Conservation (phyloP, 176 grass and related monocot species). For the Saccharum officinarum region DNA sequence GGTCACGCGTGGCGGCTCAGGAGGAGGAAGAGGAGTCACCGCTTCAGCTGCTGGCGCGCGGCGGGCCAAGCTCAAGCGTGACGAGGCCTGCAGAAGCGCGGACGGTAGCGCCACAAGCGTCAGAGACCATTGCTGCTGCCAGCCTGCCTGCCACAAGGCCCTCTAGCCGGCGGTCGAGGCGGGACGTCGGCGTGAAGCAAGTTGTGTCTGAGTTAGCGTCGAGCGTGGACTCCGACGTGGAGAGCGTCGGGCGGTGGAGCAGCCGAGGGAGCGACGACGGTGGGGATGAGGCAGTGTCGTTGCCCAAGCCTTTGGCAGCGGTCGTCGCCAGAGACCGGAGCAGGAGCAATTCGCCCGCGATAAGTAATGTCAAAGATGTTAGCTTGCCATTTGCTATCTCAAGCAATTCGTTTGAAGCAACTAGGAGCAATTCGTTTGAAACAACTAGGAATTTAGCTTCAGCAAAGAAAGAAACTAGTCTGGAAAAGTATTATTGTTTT, state of each 20-base stretch:
- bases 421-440: too few relatives aligned
- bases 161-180: slow-evolving; percentile 44
- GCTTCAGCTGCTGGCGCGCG: slow-evolving; percentile 31
- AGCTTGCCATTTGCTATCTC: neutral
- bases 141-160: neutral
- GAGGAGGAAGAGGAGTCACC: slow-evolving; percentile 12
- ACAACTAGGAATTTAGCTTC: neutral
- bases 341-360: slow-evolving; percentile 54
- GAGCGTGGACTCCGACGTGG: slow-evolving; percentile 5
- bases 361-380: slow-evolving; percentile 49
- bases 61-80: slow-evolving; percentile 28
- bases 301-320: slow-evolving; percentile 24
- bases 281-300: neutral
- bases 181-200: slow-evolving; percentile 20
- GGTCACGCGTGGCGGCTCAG: neutral
- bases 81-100: slow-evolving; percentile 13
- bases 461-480: neutral
- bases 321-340: slow-evolving; percentile 21
- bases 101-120: neutral
- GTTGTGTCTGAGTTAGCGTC: neutral
- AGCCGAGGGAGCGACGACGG: slow-evolving; percentile 40
- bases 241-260: slow-evolving; percentile 27
- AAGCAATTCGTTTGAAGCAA: too few relatives aligned
- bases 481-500: neutral
- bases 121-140: neutral